Conservation (phyloP, 495 filamentous ascomycete genomes). For the Letharia columbiana region DNA sequence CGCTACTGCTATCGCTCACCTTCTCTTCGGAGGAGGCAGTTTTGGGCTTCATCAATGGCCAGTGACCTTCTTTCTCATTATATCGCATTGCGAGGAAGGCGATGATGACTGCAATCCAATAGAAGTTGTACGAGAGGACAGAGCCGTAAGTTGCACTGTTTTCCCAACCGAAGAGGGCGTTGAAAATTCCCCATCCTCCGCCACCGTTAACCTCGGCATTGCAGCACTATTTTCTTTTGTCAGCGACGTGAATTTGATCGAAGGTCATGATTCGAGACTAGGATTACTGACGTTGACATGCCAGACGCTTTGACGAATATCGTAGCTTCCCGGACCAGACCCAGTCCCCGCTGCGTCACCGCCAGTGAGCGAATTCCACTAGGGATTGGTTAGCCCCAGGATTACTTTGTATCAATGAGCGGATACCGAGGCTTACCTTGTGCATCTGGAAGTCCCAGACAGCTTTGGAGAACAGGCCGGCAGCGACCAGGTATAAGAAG, state of each 20-base stretch:
- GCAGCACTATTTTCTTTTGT: slow-evolving; percentile 51
- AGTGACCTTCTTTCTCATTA: slow-evolving; percentile 58
- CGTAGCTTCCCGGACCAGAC: slow-evolving; percentile 75
- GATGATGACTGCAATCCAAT: slow-evolving; percentile 64
- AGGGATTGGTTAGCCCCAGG: slow-evolving; percentile 12
- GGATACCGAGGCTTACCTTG: slow-evolving; percentile 14
- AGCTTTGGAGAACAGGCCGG: slow-evolving; percentile 68
- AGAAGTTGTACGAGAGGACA: slow-evolving; percentile 75
- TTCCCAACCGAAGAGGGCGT: slow-evolving; percentile 70
- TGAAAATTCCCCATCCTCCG: slow-evolving; percentile 86
- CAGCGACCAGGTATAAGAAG: slow-evolving; percentile 78
- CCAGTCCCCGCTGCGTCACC: slow-evolving; percentile 69
- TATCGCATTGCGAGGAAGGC: slow-evolving; percentile 55
- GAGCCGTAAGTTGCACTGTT: slow-evolving; percentile 77
- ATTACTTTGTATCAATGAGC: no score
- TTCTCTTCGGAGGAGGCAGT: slow-evolving; percentile 32
- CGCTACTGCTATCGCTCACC: slow-evolving; percentile 31
- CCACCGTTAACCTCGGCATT: slow-evolving; percentile 62
- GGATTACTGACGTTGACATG: slow-evolving; percentile 64
- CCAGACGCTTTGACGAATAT: slow-evolving; percentile 79
- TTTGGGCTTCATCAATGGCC: slow-evolving; percentile 49
- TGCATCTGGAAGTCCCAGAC: slow-evolving; percentile 65
- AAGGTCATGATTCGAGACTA: not conserved
- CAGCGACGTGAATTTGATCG: slow-evolving; percentile 8
- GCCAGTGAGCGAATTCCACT: slow-evolving; percentile 60